Percentiles rank a stretch among this genome's conserved stretches.
Evolutionary conservation across 2,329 filamentous ascomycete genomes (phyloP).

Genomic region (Exophiala bonariae): DNA sequence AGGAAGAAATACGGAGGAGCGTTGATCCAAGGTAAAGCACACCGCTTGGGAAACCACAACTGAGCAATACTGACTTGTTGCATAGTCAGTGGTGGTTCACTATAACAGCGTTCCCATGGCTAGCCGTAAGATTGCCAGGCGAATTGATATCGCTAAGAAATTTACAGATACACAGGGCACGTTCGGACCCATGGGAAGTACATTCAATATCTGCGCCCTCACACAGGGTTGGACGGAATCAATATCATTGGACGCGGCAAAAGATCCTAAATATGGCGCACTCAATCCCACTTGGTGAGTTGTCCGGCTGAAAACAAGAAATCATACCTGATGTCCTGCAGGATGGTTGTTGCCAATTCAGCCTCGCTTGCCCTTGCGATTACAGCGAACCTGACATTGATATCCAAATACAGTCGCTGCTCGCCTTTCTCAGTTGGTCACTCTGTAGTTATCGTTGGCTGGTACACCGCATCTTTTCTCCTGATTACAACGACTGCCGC

Average conservation of each 20-base stretch:
- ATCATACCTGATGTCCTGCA: background rate
- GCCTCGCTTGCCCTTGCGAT: constrained; percentile 8
- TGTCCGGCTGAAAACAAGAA: constrained; percentile 55
- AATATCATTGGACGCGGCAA: constrained; percentile 4
- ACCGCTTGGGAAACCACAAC: background rate
- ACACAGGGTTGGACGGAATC: constrained; percentile 12
- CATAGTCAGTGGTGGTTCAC: constrained; percentile 45
- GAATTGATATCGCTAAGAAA: background rate
- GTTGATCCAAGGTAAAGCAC: background rate
- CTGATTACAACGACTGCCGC: constrained; percentile 12
- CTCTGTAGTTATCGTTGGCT: constrained; percentile 16
- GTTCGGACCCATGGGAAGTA: constrained; percentile 39
- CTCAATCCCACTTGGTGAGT: constrained; percentile 38
- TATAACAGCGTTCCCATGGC: constrained; percentile 63
- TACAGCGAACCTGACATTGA: constrained; percentile 12
- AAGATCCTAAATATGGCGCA: constrained; percentile 10
- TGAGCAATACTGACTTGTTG: background rate
- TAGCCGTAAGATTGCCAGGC: constrained; percentile 58
- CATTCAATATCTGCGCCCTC: constrained; percentile 38
- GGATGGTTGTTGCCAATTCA: constrained; percentile 15
- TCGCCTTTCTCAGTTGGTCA: constrained; percentile 2
- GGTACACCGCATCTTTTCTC: constrained; percentile 14
- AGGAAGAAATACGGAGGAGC: background rate
- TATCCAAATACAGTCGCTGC: constrained; percentile 11
- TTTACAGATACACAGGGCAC: constrained; percentile 23